These are phyloP conservation scores for Puccinia hordei DNA, from an alignment of 1,284 basidiomycete genomes.

Conservation along the genomic window DNA sequence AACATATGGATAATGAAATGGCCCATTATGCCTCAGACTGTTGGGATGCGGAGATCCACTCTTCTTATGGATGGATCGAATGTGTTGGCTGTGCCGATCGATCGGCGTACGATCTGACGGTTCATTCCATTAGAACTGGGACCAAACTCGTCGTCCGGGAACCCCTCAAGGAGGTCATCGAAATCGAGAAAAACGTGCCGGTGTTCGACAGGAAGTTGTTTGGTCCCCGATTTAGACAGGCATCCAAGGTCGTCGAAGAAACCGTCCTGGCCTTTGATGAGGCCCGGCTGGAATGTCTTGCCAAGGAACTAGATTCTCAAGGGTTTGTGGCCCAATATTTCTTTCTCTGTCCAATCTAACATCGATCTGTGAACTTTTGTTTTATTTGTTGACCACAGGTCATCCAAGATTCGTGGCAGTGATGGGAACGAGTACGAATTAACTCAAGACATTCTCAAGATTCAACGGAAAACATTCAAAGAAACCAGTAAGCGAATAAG, in stretches of 20 bases:
- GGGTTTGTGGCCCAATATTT: conserved; percentile 56
- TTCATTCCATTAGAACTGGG: conserved; percentile 64
- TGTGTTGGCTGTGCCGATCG: conserved; percentile 99
- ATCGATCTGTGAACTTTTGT: conserved; percentile 53
- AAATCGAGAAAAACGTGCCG: conserved; percentile 73
- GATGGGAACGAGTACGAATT: conserved; percentile 74
- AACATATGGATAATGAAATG: conserved; percentile 98
- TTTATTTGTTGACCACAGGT: conserved; percentile 16
- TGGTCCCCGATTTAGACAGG: conserved; percentile 86
- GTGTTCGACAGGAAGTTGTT: conserved; percentile 85
- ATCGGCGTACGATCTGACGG: conserved; percentile 85
- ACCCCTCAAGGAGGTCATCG: conserved; percentile 76
- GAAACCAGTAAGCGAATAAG: conserved; percentile 78
- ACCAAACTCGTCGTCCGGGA: conserved; percentile 72
- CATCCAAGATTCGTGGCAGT: conserved; percentile 58
- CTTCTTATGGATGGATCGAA: conserved; percentile 95
- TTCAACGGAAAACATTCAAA: conserved; percentile 84
- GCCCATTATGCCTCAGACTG: conserved; percentile 98
- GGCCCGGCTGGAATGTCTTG: conserved; percentile 69
- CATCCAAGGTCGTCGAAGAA: conserved; percentile 73
- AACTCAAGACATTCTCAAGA: conserved; percentile 73
- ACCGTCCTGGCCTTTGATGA: conserved; percentile 72
- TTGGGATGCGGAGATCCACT: conserved; percentile 98
- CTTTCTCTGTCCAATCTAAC: conserved; percentile 62
- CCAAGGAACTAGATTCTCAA: conserved; percentile 70